Evolutionary conservation across 106 monocot genomes (phyloP).

Genomic region (Phalaenopsis aphrodite): DNA sequence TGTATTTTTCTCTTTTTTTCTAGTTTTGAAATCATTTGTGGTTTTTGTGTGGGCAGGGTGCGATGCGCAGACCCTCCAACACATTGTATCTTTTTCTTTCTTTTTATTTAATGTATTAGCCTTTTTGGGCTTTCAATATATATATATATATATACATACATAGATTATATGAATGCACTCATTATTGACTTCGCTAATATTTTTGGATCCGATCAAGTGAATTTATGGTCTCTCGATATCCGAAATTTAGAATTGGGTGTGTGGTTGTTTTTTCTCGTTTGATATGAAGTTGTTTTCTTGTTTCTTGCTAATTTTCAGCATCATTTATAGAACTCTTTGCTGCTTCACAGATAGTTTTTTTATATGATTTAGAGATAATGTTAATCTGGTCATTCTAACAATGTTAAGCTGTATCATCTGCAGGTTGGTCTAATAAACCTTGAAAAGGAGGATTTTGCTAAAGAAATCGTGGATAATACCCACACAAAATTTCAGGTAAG

Average conservation of each 20-base stretch:
- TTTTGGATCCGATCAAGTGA: neutral
- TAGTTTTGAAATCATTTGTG: too few relatives aligned
- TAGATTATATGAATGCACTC: neutral
- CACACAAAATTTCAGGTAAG: conserved; percentile 62
- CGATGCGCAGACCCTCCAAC: too few relatives aligned
- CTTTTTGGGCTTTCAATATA: too few relatives aligned
- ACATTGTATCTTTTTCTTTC: too few relatives aligned
- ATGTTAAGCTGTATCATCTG: conserved; percentile 3
- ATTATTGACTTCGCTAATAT: neutral
- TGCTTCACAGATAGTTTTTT: neutral
- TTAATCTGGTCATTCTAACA: neutral
- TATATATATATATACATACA: too few relatives aligned
- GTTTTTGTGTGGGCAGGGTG: too few relatives aligned
- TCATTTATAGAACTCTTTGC: conserved; percentile 1
- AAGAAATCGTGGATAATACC: conserved; percentile 41
- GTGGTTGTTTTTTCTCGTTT: neutral
- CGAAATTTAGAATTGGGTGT: too few relatives aligned
- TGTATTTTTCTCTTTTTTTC: too few relatives aligned
- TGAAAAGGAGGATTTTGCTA: conserved; percentile 77
- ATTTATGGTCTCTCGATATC: too few relatives aligned
- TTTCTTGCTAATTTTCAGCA: neutral
- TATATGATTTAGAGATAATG: neutral
- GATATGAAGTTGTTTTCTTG: neutral
- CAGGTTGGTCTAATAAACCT: conserved; percentile 93
- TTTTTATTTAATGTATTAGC: too few relatives aligned